Conservation (phyloP, 2,329 filamentous ascomycete species). For the Aureobasidium sp. region DNA sequence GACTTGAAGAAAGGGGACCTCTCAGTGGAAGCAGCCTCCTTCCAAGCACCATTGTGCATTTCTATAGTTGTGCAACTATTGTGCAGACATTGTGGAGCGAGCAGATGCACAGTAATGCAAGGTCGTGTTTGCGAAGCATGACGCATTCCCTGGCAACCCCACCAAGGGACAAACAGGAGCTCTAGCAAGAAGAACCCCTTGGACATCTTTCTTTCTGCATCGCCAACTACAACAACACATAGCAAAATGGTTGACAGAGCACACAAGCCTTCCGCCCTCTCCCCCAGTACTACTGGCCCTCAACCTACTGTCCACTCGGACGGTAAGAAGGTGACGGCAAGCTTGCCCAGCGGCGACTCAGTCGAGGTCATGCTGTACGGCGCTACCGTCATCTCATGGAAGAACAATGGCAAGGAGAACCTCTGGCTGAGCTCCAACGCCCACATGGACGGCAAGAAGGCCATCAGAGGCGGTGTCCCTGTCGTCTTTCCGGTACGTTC, state of each 20-base stretch:
- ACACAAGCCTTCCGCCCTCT: conserved; percentile 72
- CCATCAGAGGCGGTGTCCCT: conserved; percentile 86
- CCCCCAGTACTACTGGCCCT: conserved; percentile 57
- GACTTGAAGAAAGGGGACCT: neutral
- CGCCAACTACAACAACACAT: neutral
- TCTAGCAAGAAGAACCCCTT: neutral
- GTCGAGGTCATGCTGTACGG: conserved; percentile 83
- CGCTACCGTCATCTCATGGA: conserved; percentile 91
- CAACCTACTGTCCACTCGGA: conserved; percentile 71
- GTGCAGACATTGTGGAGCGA: neutral
- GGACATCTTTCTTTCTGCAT: neutral
- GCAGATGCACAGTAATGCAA: neutral
- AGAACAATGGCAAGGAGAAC: conserved; percentile 71
- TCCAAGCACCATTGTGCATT: no score
- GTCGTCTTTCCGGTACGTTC: conserved; percentile 79
- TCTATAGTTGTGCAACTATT: neutral
- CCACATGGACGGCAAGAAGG: conserved; percentile 75
- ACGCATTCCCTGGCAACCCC: conserved; percentile 3
- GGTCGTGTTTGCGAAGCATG: neutral
- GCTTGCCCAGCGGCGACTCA: conserved; percentile 77
- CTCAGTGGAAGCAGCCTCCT: no score
- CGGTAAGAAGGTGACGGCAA: conserved; percentile 67
- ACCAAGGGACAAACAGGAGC: neutral
- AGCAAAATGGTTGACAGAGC: conserved; percentile 67
- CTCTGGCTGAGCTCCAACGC: conserved; percentile 78